Conservation (phyloP, 192 early-diverging fungal species). For the Linderina pennispora region DNA sequence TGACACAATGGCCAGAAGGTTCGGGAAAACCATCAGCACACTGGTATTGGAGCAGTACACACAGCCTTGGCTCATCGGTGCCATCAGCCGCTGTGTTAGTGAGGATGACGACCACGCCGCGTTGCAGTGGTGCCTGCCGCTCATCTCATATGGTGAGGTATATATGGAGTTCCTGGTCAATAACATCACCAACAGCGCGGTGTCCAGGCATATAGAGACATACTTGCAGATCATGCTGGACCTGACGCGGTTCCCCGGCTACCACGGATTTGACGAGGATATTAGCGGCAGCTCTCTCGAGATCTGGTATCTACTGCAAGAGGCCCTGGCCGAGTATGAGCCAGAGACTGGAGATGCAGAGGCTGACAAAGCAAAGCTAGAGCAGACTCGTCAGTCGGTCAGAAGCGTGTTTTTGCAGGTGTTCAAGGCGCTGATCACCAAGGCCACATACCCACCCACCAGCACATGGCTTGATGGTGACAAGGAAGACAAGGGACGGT, state of each 20-base stretch:
- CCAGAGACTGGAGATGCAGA: constrained; percentile 17
- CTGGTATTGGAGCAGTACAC: constrained; percentile 13
- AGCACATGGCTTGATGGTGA: constrained; percentile 50
- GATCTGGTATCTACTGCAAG: constrained; percentile 71
- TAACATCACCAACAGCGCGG: constrained; percentile 5
- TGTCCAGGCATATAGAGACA: constrained; percentile 4
- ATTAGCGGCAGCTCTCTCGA: constrained; percentile 64
- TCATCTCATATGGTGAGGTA: constrained; percentile 38
- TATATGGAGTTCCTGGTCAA: constrained; percentile 28
- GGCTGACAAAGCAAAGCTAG: not conserved
- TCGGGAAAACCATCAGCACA: constrained; percentile 21
- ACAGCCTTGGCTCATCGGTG: constrained; percentile 18
- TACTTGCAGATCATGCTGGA: constrained; percentile 49
- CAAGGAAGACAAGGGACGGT: constrained; percentile 54
- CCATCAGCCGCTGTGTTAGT: constrained; percentile 8
- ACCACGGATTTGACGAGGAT: constrained; percentile 61
- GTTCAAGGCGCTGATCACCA: constrained; percentile 49
- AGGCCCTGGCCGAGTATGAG: constrained; percentile 53
- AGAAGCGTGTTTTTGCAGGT: constrained; percentile 49
- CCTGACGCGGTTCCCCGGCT: constrained; percentile 63
- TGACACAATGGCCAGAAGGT: constrained; percentile 17
- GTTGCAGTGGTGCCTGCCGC: constrained; percentile 18
- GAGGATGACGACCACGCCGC: constrained; percentile 10
- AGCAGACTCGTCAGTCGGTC: constrained; percentile 17
- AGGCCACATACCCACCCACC: constrained; percentile 52